Evolutionary conservation across 2,329 filamentous ascomycete species (phyloP).

Genomic region (Fusarium sp.): DNA sequence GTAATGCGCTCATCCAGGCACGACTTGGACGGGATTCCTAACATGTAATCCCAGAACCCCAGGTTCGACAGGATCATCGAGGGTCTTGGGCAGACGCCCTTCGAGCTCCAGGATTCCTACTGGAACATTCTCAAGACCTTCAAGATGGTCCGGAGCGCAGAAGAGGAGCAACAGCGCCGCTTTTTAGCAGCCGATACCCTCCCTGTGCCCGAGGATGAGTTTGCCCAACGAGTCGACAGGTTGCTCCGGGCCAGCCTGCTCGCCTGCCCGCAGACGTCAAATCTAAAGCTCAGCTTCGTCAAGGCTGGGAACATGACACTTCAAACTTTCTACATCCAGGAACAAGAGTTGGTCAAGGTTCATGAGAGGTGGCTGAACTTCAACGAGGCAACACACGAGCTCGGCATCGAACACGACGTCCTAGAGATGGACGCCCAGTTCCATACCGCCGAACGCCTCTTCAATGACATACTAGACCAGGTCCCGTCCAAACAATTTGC

Average conservation of each 20-base stretch:
- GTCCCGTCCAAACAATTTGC: neutral
- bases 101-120: slow-evolving; percentile 18
- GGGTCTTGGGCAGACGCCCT: slow-evolving; percentile 20
- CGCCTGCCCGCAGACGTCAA: neutral
- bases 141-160: slow-evolving; percentile 2
- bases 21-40: too few relatives aligned
- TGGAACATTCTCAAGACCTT: slow-evolving; percentile 15
- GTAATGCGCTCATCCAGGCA: too few relatives aligned
- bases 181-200: slow-evolving; percentile 1
- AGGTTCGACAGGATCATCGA: slow-evolving; percentile 2
- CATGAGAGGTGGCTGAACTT: slow-evolving; percentile 23
- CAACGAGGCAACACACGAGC: neutral
- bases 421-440: neutral
- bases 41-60: slow-evolving; percentile 7
- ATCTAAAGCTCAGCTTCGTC: slow-evolving; percentile 11
- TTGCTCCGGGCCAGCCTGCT: slow-evolving; percentile 13
- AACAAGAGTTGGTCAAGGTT: slow-evolving; percentile 7
- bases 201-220: neutral
- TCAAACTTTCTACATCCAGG: neutral
- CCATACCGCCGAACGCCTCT: neutral
- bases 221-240: slow-evolving; percentile 8
- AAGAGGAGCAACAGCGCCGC: slow-evolving; percentile 5
- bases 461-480: slow-evolving; percentile 9
- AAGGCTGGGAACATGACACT: neutral
- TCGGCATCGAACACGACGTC: neutral